Evolutionary conservation across 257 asterid species (phyloP).

Genomic region (Nicotiana obtusifolia): DNA sequence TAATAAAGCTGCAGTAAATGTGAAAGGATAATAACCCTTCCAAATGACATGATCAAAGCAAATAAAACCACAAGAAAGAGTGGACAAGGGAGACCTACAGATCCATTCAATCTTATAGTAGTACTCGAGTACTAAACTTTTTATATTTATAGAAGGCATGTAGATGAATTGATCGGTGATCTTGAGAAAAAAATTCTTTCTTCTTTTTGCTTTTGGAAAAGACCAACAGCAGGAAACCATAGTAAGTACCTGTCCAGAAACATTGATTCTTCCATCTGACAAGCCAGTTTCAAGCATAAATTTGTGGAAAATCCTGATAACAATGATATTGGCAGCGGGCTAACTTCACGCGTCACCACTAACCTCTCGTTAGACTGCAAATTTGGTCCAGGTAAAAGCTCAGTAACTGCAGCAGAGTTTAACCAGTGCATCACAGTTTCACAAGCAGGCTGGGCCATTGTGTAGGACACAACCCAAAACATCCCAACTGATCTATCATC

Average conservation of each 20-base stretch:
- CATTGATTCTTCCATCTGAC: constrained; percentile 86
- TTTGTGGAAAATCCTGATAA: constrained; percentile 87
- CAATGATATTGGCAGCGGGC: constrained; percentile 80
- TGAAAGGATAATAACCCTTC: background rate
- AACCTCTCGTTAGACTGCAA: constrained; percentile 77
- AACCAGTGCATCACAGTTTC: constrained; percentile 91
- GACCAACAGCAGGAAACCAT: background rate
- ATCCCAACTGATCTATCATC: constrained; percentile 96
- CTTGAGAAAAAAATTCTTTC: no score
- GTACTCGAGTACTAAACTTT: background rate
- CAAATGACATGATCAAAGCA: background rate
- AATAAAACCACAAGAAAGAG: background rate
- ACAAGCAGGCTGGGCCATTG: constrained; percentile 98
- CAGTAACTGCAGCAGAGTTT: constrained; percentile 81
- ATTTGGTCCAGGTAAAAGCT: constrained; percentile 66
- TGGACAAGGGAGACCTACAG: background rate
- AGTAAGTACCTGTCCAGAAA: constrained; percentile 81
- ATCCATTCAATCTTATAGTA: background rate
- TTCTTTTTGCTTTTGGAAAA: background rate
- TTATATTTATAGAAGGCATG: background rate
- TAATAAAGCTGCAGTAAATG: background rate
- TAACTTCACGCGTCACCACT: constrained; percentile 92
- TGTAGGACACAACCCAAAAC: constrained; percentile 99
- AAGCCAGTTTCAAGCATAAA: constrained; percentile 74
- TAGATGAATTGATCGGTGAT: background rate